A percentile compares a stretch with the other conserved stretches of the same genome.
phyloP scores from a whole-genome alignment of 768 basidiomycete genomes.

The Mycena haematopus region DNA sequence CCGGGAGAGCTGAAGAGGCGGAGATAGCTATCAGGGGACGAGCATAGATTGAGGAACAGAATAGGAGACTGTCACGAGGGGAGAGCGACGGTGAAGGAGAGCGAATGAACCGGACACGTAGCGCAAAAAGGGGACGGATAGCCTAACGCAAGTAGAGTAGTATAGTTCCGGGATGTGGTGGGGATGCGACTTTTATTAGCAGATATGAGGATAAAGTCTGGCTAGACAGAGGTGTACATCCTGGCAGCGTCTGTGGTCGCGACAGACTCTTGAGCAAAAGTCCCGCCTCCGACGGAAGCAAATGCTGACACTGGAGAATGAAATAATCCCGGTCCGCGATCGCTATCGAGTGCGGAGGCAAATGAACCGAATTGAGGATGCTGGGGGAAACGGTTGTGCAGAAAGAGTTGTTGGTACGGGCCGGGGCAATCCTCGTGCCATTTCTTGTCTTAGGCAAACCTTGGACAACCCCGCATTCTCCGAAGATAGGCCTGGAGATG shows the following conservation, averaged over 20 bases:
- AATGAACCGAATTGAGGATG: conserved; percentile 11
- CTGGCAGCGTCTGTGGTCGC: neutral
- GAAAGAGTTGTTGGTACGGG: conserved; percentile 20
- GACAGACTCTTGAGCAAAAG: neutral
- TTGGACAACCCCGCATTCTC: conserved; percentile 20
- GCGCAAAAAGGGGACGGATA: neutral
- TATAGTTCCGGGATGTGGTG: conserved; percentile 1
- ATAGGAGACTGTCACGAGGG: conserved; percentile 12
- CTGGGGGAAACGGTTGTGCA: neutral
- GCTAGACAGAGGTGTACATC: neutral
- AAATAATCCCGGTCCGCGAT: too few relatives aligned
- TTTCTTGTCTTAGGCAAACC: conserved; percentile 2
- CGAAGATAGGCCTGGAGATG: conserved; percentile 27
- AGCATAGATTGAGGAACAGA: neutral
- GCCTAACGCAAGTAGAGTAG: neutral
- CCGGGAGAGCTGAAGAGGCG: neutral
- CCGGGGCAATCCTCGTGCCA: conserved; percentile 25
- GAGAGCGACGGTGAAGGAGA: neutral
- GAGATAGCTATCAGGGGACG: conserved; percentile 14
- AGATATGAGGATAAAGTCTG: conserved; percentile 8
- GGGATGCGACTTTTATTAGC: conserved; percentile 8
- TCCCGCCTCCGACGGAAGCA: conserved; percentile 19
- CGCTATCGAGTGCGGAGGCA: too few relatives aligned
- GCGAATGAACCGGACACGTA: neutral
- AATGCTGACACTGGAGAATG: conserved; percentile 12